phyloP scores from a whole-genome alignment of 225 moss, liverwort and hornwort species.

The Marchantia paleacea region DNA sequence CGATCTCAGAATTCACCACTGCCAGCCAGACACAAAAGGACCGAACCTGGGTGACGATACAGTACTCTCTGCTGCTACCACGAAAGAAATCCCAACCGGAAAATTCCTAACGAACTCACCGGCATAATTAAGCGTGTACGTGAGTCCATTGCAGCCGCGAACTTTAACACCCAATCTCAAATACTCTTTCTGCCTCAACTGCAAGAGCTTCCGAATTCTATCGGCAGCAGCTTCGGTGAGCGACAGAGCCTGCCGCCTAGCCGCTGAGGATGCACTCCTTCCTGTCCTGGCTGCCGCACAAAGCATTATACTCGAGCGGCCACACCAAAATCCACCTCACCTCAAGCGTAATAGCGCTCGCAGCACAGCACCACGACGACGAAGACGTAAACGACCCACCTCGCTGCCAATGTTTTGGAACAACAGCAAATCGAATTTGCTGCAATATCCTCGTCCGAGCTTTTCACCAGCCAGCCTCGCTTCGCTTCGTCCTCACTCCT shows the following conservation, averaged over 20 bases:
- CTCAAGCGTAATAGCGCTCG: too few relatives aligned
- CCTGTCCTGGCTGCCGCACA: constrained; percentile 45
- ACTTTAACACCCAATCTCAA: constrained; percentile 85
- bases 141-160: constrained; percentile 88
- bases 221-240: constrained; percentile 74
- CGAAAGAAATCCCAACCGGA: background rate
- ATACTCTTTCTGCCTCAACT: constrained; percentile 71
- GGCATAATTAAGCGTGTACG: constrained; percentile 86
- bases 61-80: background rate
- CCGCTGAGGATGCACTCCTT: constrained; percentile 43
- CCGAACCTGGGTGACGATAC: background rate
- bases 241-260: constrained; percentile 75
- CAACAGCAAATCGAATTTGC: too few relatives aligned
- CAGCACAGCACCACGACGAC: too few relatives aligned
- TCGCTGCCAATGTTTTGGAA: too few relatives aligned
- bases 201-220: constrained; percentile 66
- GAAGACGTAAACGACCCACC: too few relatives aligned
- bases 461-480: too few relatives aligned
- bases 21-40: background rate
- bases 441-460: too few relatives aligned
- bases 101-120: constrained; percentile 32
- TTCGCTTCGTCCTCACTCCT: too few relatives aligned
- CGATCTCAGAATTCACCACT: background rate
- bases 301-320: constrained; percentile 27
- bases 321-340: too few relatives aligned